These are phyloP conservation scores for Cordyceps militaris DNA, from an alignment of 2,329 filamentous ascomycete species.

Conservation along the genomic window DNA sequence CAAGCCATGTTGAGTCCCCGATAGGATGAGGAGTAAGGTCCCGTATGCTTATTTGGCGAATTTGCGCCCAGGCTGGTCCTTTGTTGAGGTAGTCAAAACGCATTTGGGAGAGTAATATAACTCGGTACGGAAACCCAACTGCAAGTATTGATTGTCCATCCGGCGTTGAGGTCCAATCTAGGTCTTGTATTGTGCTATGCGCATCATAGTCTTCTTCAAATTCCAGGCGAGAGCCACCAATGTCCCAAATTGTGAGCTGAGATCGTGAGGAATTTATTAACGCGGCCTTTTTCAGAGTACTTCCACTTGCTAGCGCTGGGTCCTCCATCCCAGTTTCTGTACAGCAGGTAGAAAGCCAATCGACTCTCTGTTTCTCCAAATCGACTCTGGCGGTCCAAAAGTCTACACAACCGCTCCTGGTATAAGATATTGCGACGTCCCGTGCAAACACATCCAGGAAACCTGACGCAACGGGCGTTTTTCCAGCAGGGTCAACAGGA, in stretches of 20 bases:
- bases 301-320: constrained; percentile 74
- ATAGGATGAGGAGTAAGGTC: constrained; percentile 84
- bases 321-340: constrained; percentile 70
- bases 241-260: constrained; percentile 85
- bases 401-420: constrained; percentile 62
- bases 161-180: constrained; percentile 91
- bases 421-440: constrained; percentile 83
- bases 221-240: constrained; percentile 72
- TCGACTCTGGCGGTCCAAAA: constrained; percentile 82
- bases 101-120: constrained; percentile 77
- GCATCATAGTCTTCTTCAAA: constrained; percentile 68
- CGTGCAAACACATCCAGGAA: constrained; percentile 82
- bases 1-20: constrained; percentile 87
- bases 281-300: constrained; percentile 79
- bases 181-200: constrained; percentile 70
- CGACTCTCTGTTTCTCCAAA: constrained; percentile 49
- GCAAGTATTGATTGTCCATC: constrained; percentile 84
- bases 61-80: constrained; percentile 80
- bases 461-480: constrained; percentile 60
- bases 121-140: constrained; percentile 83
- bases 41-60: constrained; percentile 74
- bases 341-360: constrained; percentile 76
- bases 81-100: constrained; percentile 88
- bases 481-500: constrained; percentile 80
- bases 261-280: constrained; percentile 68